Percentiles rank a stretch among this genome's conserved stretches.
Evolutionary conservation across 805 yeast genomes (phyloP).

Genomic region (Tetrapisispora fleetii): DNA sequence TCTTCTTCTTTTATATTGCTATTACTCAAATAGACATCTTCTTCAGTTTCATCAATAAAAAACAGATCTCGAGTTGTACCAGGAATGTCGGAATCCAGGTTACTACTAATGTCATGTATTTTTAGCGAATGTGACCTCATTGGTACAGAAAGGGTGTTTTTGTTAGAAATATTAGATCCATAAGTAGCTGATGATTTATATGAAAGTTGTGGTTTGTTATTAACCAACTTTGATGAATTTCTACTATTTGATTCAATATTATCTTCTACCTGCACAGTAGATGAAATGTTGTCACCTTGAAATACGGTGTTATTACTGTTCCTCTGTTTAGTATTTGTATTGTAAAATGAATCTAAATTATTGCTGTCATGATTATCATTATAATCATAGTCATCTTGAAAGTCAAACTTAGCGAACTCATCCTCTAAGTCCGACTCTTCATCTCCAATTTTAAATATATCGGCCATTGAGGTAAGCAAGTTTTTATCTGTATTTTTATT

Average conservation of each 20-base stretch:
- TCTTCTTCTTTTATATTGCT: conserved; percentile 28
- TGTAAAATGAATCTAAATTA: not conserved
- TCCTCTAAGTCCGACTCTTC: not conserved
- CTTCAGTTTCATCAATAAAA: conserved; percentile 29
- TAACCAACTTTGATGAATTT: not conserved
- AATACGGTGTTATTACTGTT: not conserved
- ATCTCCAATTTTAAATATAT: conserved; percentile 13
- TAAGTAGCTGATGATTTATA: not conserved
- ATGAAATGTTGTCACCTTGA: too few relatives aligned
- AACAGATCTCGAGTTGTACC: conserved; percentile 22
- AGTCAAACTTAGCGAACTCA: not conserved
- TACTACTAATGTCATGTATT: conserved; percentile 31
- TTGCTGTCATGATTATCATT: not conserved
- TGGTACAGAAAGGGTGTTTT: conserved; percentile 8
- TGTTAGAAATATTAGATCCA: not conserved
- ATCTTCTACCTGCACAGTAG: too few relatives aligned
- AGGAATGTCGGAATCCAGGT: conserved; percentile 31
- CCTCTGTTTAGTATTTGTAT: not conserved
- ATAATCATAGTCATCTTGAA: not conserved
- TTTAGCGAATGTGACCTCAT: conserved; percentile 24
- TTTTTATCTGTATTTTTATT: not conserved
- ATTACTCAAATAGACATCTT: conserved; percentile 23
- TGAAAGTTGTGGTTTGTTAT: not conserved
- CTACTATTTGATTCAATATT: not conserved
- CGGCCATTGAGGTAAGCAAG: conserved; percentile 8